Conservation (phyloP, 1,139 yeast species). For the Suhomyces taliae region DNA sequence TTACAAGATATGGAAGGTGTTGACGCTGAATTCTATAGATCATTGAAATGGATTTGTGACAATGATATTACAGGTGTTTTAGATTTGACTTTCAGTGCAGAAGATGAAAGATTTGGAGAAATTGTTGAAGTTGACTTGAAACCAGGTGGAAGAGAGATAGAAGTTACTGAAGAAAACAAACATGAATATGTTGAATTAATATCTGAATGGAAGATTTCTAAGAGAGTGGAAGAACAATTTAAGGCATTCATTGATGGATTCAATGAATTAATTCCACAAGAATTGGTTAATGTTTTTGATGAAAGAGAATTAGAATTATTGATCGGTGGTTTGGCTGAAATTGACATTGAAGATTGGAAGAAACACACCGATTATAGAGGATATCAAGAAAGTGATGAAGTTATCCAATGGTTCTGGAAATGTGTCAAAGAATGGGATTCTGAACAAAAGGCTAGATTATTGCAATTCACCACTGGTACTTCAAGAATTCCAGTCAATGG, state of each 20-base stretch:
- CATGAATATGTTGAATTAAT: conserved; percentile 93
- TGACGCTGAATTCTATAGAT: conserved; percentile 93
- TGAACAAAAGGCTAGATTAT: conserved; percentile 91
- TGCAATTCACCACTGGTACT: conserved; percentile 98
- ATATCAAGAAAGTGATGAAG: conserved; percentile 93
- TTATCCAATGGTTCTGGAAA: conserved; percentile 98
- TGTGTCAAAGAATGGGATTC: conserved; percentile 93
- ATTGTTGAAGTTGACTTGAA: conserved; percentile 86
- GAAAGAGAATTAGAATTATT: conserved; percentile 94
- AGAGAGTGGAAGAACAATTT: conserved; percentile 93
- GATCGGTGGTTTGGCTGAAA: conserved; percentile 97
- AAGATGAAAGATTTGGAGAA: conserved; percentile 96
- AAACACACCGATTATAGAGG: conserved; percentile 98
- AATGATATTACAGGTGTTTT: conserved; percentile 83
- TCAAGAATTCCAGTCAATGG: conserved; percentile 99
- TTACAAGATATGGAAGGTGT: conserved; percentile 98
- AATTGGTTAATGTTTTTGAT: conserved; percentile 91
- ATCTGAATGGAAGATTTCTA: conserved; percentile 94
- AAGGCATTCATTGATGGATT: conserved; percentile 96
- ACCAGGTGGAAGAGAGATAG: conserved; percentile 82
- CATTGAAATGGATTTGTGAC: conserved; percentile 92
- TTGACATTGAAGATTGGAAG: conserved; percentile 98
- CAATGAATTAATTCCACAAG: conserved; percentile 96
- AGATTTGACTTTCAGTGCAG: conserved; percentile 90
- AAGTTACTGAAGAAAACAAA: conserved; percentile 92